Conservation (phyloP, 805 yeast species). For the Nematodospora valgi region DNA sequence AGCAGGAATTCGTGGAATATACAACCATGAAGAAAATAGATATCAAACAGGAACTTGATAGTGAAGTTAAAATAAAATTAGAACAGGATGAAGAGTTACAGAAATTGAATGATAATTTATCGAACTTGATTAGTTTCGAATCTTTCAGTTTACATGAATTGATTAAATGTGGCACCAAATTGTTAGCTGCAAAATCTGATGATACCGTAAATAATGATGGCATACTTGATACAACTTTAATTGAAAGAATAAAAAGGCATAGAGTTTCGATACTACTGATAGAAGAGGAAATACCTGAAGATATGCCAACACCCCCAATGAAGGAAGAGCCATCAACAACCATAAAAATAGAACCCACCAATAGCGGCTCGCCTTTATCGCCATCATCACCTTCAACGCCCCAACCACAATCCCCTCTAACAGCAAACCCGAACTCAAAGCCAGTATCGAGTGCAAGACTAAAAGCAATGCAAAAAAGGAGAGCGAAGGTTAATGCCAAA, state of each 20-base stretch:
- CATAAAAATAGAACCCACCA: slow-evolving; percentile 13
- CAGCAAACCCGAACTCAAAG: slow-evolving; percentile 21
- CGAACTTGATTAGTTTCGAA: slow-evolving; percentile 44
- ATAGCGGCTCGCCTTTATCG: not conserved
- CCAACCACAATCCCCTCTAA: slow-evolving; percentile 16
- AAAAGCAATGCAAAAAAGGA: slow-evolving; percentile 91
- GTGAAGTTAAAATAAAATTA: slow-evolving; percentile 23
- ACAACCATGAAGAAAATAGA: slow-evolving; percentile 3
- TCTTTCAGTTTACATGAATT: slow-evolving; percentile 50
- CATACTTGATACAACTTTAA: slow-evolving; percentile 27
- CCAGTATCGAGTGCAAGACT: slow-evolving; percentile 65
- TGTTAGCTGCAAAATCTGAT: slow-evolving; percentile 62
- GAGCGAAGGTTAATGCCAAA: slow-evolving; percentile 71
- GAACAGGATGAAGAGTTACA: slow-evolving; percentile 43
- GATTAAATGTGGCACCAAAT: slow-evolving; percentile 47
- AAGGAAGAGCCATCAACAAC: slow-evolving; percentile 10
- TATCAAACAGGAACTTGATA: slow-evolving; percentile 11
- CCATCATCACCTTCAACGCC: slow-evolving; percentile 10
- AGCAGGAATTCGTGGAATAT: slow-evolving; percentile 18
- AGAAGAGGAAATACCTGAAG: slow-evolving; percentile 11
- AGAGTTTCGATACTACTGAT: slow-evolving; percentile 24
- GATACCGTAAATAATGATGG: slow-evolving; percentile 10
- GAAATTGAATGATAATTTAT: slow-evolving; percentile 36
- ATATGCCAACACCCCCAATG: slow-evolving; percentile 5
- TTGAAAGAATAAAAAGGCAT: slow-evolving; percentile 47